phyloP scores from a whole-genome alignment of 768 basidiomycete species.

The Leccinellum luteum region DNA sequence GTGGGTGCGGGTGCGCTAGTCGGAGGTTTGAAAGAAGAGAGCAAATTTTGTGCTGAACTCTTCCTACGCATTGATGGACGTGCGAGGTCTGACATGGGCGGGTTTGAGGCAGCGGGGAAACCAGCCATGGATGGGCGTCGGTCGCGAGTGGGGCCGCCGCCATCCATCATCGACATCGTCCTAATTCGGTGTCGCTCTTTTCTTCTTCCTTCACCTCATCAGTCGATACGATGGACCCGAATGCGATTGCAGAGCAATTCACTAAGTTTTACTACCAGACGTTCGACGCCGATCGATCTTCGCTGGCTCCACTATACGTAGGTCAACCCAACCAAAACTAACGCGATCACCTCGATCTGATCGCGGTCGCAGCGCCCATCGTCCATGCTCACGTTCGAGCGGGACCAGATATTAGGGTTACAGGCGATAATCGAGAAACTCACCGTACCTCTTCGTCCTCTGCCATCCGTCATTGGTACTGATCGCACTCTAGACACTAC shows the following conservation, averaged over 20 bases:
- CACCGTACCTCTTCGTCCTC: conserved; percentile 40
- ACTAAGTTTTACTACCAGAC: conserved; percentile 78
- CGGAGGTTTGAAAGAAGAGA: conserved; percentile 64
- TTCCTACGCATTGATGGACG: conserved; percentile 78
- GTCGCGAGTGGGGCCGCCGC: conserved; percentile 11
- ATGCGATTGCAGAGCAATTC: conserved; percentile 74
- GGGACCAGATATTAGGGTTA: conserved; percentile 52
- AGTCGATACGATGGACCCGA: conserved; percentile 66
- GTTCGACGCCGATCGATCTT: conserved; percentile 63
- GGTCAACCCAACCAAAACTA: conserved; percentile 30
- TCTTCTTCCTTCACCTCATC: conserved; percentile 11
- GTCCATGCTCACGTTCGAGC: conserved; percentile 90
- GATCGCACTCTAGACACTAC: conserved; percentile 50
- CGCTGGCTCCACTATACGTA: conserved; percentile 74
- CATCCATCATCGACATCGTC: conserved; percentile 3
- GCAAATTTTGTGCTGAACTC: conserved; percentile 80
- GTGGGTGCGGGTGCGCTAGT: conserved; percentile 26
- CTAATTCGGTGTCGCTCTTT: conserved; percentile 16
- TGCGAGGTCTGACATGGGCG: conserved; percentile 28
- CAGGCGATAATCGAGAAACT: conserved; percentile 68
- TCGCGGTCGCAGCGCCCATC: conserved; percentile 51
- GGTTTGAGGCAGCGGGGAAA: conserved; percentile 24
- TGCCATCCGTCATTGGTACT: neutral
- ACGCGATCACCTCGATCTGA: conserved; percentile 28
- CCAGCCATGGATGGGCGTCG: conserved; percentile 12